phyloP scores from a whole-genome alignment of 805 yeast species.

The Saccharomycopsis capsularis region DNA sequence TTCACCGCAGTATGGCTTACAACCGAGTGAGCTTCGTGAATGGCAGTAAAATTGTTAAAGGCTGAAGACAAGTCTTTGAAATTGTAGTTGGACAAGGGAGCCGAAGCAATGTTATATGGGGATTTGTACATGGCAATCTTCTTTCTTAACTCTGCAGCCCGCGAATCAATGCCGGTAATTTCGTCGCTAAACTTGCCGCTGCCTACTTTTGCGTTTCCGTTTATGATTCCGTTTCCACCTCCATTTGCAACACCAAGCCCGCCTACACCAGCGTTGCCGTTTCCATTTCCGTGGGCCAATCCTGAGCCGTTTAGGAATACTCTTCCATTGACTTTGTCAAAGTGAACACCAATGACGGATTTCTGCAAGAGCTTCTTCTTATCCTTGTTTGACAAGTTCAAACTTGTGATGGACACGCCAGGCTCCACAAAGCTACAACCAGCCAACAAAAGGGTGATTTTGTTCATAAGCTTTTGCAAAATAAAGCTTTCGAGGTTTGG shows the following conservation, averaged over 20 bases:
- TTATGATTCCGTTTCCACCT: not conserved
- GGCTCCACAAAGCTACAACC: conserved; percentile 21
- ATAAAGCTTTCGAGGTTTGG: conserved; percentile 21
- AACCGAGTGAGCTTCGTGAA: conserved; percentile 17
- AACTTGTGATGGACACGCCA: conserved; percentile 19
- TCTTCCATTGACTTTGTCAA: conserved; percentile 13
- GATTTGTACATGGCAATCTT: conserved; percentile 13
- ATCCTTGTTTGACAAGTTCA: conserved; percentile 13
- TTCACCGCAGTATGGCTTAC: conserved; percentile 4
- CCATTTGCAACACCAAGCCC: not conserved
- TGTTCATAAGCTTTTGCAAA: conserved; percentile 12
- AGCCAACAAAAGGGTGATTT: conserved; percentile 12
- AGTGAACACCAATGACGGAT: conserved; percentile 19
- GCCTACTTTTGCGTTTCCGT: not conserved
- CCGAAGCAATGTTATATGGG: conserved; percentile 12
- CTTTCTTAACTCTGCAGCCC: conserved; percentile 16
- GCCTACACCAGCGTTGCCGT: not conserved
- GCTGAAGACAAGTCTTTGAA: conserved; percentile 15
- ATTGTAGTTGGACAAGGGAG: conserved; percentile 17
- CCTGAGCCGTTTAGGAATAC: conserved; percentile 9
- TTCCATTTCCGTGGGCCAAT: not conserved
- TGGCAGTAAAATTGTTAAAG: conserved; percentile 19
- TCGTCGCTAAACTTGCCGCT: not conserved
- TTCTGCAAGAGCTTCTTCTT: conserved; percentile 12
- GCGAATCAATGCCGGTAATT: conserved; percentile 8